phyloP scores from a whole-genome alignment of 1,284 basidiomycete genomes.

The Pascua sp. region DNA sequence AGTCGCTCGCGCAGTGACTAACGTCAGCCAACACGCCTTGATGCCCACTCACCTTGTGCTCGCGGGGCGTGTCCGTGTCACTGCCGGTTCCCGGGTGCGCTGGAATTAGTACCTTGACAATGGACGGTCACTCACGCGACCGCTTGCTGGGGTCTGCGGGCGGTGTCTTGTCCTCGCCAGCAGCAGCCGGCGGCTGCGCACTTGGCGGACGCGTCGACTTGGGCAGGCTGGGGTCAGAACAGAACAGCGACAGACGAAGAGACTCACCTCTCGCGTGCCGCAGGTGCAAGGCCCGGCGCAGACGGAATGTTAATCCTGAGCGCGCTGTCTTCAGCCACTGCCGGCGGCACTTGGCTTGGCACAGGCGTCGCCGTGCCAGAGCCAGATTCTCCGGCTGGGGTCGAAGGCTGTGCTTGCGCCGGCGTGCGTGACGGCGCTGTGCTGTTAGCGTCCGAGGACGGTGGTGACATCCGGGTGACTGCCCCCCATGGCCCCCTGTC shows the following conservation, averaged over 20 bases:
- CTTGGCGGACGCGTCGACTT: background rate
- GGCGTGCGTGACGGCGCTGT: too few relatives aligned
- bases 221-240: background rate
- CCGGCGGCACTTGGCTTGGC: background rate
- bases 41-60: conserved; percentile 9
- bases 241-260: background rate
- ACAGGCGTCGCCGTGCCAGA: conserved; percentile 27
- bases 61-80: conserved; percentile 40
- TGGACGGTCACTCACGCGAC: background rate
- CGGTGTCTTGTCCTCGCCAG: background rate
- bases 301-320: conserved; percentile 80
- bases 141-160: background rate
- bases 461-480: background rate
- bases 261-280: background rate
- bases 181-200: too few relatives aligned
- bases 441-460: background rate
- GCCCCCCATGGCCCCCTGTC: background rate
- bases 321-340: background rate
- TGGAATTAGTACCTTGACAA: background rate
- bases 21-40: background rate
- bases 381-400: background rate
- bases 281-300: conserved; percentile 33
- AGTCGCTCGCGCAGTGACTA: conserved; percentile 46
- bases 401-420: background rate
- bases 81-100: conserved; percentile 14